These are phyloP conservation scores for Venturia nashicola DNA, from an alignment of 2,329 filamentous ascomycete genomes.

Conservation along the genomic window DNA sequence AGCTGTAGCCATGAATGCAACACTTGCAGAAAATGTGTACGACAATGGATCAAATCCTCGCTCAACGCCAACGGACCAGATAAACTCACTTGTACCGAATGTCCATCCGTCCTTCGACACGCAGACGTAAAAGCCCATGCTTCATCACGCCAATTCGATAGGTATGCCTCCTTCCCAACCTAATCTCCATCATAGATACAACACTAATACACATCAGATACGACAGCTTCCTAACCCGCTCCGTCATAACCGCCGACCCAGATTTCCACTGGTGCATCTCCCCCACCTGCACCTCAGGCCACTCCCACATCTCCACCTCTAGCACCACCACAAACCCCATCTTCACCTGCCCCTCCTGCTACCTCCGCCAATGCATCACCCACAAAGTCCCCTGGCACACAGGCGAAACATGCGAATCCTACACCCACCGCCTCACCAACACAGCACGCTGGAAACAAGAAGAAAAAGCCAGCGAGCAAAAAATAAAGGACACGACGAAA, in stretches of 20 bases:
- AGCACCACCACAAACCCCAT: neutral
- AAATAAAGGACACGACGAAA: neutral
- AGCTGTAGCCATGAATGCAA: neutral
- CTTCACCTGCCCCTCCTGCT: constrained; percentile 1
- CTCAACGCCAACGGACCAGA: neutral
- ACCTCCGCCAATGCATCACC: neutral
- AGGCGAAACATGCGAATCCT: constrained; percentile 2
- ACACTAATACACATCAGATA: neutral
- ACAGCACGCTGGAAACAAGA: neutral
- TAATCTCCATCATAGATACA: neutral
- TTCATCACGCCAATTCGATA: neutral
- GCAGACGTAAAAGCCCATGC: neutral
- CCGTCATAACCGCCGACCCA: neutral
- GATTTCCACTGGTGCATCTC: constrained; percentile 4
- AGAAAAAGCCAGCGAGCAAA: neutral
- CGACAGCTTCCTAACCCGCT: neutral
- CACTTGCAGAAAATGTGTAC: neutral
- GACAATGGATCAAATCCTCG: neutral
- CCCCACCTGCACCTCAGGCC: neutral
- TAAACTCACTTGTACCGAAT: neutral
- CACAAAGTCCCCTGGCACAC: neutral
- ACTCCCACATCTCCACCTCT: neutral
- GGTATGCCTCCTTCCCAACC: neutral
- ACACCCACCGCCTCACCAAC: neutral
- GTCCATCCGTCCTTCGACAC: neutral